Base-by-base conservation (phyloP, 116 monocot genomes). In the Iris pallida region DNA sequence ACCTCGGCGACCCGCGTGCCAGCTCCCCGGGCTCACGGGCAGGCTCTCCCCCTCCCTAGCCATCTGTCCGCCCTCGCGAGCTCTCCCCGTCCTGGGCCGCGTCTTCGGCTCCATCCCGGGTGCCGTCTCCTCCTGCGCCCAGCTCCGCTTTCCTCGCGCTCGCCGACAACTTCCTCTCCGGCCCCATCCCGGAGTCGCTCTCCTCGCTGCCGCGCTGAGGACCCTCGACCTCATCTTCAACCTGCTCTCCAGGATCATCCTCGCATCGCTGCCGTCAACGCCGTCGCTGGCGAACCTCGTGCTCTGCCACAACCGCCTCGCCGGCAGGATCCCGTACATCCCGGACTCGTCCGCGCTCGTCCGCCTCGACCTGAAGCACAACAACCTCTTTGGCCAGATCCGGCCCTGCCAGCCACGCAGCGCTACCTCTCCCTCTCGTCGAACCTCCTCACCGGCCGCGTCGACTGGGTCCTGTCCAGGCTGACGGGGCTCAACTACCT, bases 161-260 rank as follows among this genome's bases (percentile, higher is more conserved):
- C 46, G 68, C 59, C 63, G 47, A 66, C 15, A 87, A 87, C 71
- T 74, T 74, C 71, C 71, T 87, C 73, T 80, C 82, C 68, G 86
- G 86, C 55, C 16, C 63, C 14, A 74, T 86, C 55, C 82, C 82
- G 0, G 14, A 57, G 4, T 45, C 59, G 5, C 48, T 86, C 15
- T 9, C 65, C 6, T 58, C 61, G 0, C 72, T 86, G 41, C 46
- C 47, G 9, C 52, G 30, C 71, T 86, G 55, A 64, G 70, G 9
- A 82, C 82, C 12, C 42, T 86, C 40, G 85, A 85, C 19, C 71
- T 85, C 51, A 82, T 79, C 79, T 79, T 61, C 76, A 86, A 86
- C 61, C 65, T 69, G 5, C 61, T 86, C 40, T 71, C 82, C 49
- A 82, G 86, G 44, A 0, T 13, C 4, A 79, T 86, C 20, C 86